These are phyloP conservation scores for Cubamyces sp. DNA, from an alignment of 768 basidiomycete genomes.

Conservation along the genomic window DNA sequence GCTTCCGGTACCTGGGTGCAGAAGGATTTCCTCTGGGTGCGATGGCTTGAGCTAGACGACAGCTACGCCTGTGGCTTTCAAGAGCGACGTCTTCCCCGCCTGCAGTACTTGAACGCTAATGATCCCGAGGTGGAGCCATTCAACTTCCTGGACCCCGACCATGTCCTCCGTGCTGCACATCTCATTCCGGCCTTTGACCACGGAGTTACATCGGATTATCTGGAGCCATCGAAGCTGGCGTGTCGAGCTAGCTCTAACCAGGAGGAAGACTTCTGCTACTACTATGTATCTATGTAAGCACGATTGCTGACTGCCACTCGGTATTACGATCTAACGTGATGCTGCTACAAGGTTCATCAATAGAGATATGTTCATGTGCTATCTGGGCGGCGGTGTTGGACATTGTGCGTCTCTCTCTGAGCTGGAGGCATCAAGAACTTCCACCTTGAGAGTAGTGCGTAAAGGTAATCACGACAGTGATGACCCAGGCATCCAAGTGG, in stretches of 20 bases:
- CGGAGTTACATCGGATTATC: constrained; percentile 26
- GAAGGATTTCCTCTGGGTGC: constrained; percentile 43
- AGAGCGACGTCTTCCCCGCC: not conserved
- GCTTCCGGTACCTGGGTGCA: not conserved
- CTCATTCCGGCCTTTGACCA: constrained; percentile 46
- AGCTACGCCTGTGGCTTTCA: constrained; percentile 14
- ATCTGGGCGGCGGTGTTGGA: constrained; percentile 31
- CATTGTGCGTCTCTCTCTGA: too few relatives aligned
- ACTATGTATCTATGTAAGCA: constrained; percentile 33
- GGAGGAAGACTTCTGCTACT: constrained; percentile 27
- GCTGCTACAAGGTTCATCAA: constrained; percentile 32
- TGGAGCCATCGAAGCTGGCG: constrained; percentile 19
- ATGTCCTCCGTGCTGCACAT: constrained; percentile 45
- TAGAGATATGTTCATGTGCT: constrained; percentile 33
- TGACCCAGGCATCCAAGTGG: too few relatives aligned
- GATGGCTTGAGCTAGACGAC: constrained; percentile 38
- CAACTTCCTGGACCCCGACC: constrained; percentile 49
- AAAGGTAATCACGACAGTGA: too few relatives aligned
- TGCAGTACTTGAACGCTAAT: not conserved
- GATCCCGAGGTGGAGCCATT: constrained; percentile 30
- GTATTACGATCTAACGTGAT: constrained; percentile 26
- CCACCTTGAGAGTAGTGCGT: too few relatives aligned
- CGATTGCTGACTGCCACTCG: too few relatives aligned
- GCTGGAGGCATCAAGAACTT: too few relatives aligned
- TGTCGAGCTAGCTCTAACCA: not conserved